Evolutionary conservation across 2,329 filamentous ascomycete genomes (phyloP).

Genomic region (Penicillium sp.): DNA sequence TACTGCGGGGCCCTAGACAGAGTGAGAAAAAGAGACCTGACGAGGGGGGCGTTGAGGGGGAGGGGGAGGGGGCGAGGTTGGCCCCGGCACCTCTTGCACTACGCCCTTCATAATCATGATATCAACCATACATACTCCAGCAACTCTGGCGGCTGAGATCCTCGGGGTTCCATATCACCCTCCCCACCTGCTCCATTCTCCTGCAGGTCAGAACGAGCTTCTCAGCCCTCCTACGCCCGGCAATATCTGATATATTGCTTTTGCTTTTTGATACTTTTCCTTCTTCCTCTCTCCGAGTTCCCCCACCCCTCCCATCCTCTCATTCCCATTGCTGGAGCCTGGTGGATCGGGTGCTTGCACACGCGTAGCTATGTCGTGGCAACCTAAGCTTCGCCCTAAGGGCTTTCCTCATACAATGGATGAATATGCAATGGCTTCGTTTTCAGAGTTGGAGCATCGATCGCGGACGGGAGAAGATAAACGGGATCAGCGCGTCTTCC

Average conservation of each 20-base stretch:
- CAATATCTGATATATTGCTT: slow-evolving; percentile 4
- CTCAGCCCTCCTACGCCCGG: neutral
- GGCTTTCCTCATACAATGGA: slow-evolving; percentile 41
- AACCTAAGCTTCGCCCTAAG: slow-evolving; percentile 46
- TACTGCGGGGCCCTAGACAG: slow-evolving; percentile 26
- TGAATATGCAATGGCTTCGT: slow-evolving; percentile 37
- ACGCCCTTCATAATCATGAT: slow-evolving; percentile 26
- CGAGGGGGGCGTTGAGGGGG: neutral
- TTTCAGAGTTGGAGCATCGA: slow-evolving; percentile 36
- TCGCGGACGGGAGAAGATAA: slow-evolving; percentile 37
- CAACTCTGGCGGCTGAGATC: slow-evolving; percentile 11
- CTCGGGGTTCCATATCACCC: slow-evolving; percentile 17
- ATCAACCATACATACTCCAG: slow-evolving; percentile 19
- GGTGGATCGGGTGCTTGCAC: neutral
- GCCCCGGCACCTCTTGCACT: slow-evolving; percentile 16
- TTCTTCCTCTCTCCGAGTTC: slow-evolving; percentile 1
- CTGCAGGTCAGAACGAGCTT: slow-evolving; percentile 11
- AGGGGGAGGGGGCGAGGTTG: slow-evolving; percentile 3
- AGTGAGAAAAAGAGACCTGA: slow-evolving; percentile 1
- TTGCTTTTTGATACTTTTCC: slow-evolving; percentile 1
- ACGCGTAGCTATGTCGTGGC: slow-evolving; percentile 43
- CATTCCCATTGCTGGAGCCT: slow-evolving; percentile 5
- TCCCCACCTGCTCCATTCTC: slow-evolving; percentile 25
- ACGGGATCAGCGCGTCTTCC: slow-evolving; percentile 44
- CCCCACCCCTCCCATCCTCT: neutral